Percentiles rank a stretch among this genome's conserved stretches.
These are phyloP conservation scores for Aspergillus sp. DNA, from an alignment of 2,329 filamentous ascomycete species.

Conservation along the genomic window DNA sequence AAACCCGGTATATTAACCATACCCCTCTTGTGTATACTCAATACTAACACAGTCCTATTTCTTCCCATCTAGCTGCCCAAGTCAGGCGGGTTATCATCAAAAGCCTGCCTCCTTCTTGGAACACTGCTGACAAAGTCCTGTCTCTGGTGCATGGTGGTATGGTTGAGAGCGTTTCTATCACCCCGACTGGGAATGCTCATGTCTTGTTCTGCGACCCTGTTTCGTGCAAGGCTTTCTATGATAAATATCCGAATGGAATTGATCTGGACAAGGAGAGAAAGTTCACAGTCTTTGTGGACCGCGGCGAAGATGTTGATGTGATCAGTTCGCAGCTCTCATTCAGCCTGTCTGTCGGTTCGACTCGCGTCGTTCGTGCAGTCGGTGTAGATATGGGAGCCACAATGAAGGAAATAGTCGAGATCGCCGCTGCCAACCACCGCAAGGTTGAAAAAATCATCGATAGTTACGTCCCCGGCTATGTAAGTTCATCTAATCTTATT, in stretches of 20 bases:
- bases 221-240: slow-evolving; percentile 37
- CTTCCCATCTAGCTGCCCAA: slow-evolving; percentile 20
- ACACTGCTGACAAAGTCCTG: slow-evolving; percentile 32
- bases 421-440: slow-evolving; percentile 42
- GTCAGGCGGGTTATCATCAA: slow-evolving; percentile 36
- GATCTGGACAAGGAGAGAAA: slow-evolving; percentile 30
- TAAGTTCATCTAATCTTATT: slow-evolving; percentile 28
- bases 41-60: not conserved
- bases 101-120: slow-evolving; percentile 34
- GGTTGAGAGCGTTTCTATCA: slow-evolving; percentile 34
- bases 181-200: slow-evolving; percentile 26
- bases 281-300: slow-evolving; percentile 36
- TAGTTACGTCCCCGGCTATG: slow-evolving; percentile 40
- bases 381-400: slow-evolving; percentile 43
- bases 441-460: slow-evolving; percentile 48
- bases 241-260: slow-evolving; percentile 39
- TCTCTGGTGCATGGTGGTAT: slow-evolving; percentile 40
- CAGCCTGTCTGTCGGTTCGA: slow-evolving; percentile 41
- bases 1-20: slow-evolving; percentile 24
- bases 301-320: slow-evolving; percentile 41
- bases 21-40: not conserved
- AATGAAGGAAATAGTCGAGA: slow-evolving; percentile 35
- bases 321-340: slow-evolving; percentile 43
- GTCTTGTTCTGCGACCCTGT: slow-evolving; percentile 37
- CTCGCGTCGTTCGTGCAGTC: slow-evolving; percentile 48